Evolutionary conservation across 768 basidiomycete species (phyloP).

Genomic region (Dentipellis sp.): DNA sequence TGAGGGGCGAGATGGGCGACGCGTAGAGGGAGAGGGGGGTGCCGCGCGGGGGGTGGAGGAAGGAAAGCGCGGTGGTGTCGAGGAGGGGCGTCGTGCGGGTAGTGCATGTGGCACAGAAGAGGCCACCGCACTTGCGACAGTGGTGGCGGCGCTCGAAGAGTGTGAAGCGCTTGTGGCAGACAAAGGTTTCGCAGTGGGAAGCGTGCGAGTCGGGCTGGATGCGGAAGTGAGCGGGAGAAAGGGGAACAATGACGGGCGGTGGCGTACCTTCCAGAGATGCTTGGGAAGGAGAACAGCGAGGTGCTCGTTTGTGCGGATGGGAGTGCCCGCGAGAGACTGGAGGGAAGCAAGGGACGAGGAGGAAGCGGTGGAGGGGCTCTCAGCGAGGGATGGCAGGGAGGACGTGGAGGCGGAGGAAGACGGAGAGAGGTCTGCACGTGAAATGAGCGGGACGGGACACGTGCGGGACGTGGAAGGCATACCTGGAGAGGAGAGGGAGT

Average conservation of each 20-base stretch:
- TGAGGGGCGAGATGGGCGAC: slow-evolving; percentile 50
- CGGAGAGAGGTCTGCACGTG: neutral
- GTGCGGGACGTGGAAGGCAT: neutral
- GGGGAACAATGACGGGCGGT: no score
- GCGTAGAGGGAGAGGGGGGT: slow-evolving; percentile 49
- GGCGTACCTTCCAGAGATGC: slow-evolving; percentile 51
- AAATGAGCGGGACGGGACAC: no score
- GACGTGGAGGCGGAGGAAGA: slow-evolving; percentile 12
- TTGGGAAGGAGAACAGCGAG: slow-evolving; percentile 67
- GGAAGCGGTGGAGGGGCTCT: slow-evolving; percentile 16
- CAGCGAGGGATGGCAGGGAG: slow-evolving; percentile 16
- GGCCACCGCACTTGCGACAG: slow-evolving; percentile 77
- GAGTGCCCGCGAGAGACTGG: slow-evolving; percentile 1
- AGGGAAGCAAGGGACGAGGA: slow-evolving; percentile 14
- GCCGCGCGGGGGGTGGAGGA: slow-evolving; percentile 64
- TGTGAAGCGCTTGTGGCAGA: slow-evolving; percentile 56
- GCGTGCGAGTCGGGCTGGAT: slow-evolving; percentile 48
- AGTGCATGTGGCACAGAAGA: slow-evolving; percentile 62
- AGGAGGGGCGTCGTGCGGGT: slow-evolving; percentile 52
- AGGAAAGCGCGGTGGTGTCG: slow-evolving; percentile 62
- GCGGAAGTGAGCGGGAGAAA: neutral
- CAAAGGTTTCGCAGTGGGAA: slow-evolving; percentile 61
- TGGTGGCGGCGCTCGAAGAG: slow-evolving; percentile 74
- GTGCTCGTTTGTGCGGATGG: slow-evolving; percentile 48
- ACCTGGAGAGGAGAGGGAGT: slow-evolving; percentile 7